Conservation (phyloP, 352 stramenopile species). For the Globisporangium radiosum region DNA sequence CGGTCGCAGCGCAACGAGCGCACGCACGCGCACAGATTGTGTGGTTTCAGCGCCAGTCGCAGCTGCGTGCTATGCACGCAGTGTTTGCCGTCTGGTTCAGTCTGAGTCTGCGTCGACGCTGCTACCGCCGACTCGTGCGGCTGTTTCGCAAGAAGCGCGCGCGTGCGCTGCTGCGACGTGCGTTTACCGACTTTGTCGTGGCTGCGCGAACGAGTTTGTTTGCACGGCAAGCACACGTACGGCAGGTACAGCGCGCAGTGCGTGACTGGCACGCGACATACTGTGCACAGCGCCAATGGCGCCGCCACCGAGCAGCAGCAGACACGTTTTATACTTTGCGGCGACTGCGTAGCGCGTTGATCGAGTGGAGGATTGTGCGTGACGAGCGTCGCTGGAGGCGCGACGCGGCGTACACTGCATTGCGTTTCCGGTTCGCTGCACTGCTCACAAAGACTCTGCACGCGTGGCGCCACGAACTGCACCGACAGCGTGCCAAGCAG, state of each 20-base stretch:
- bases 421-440: conserved; percentile 5
- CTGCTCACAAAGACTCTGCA: not conserved
- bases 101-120: conserved; percentile 22
- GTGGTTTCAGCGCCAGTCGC: conserved; percentile 11
- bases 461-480: not conserved
- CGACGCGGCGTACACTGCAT: not conserved
- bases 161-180: conserved; percentile 5
- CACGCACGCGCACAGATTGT: not conserved
- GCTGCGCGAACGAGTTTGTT: conserved; percentile 6
- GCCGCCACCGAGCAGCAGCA: not conserved
- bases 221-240: conserved; percentile 7
- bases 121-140: conserved; percentile 29
- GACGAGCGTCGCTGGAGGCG: not conserved
- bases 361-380: conserved; percentile 3
- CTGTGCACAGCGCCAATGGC: not conserved
- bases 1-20: not conserved
- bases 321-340: conserved; percentile 6
- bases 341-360: conserved; percentile 6
- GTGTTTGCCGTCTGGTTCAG: conserved; percentile 22
- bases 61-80: conserved; percentile 7
- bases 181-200: conserved; percentile 18
- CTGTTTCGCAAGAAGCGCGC: conserved; percentile 35
- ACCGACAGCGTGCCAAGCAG: not conserved
- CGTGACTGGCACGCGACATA: conserved; percentile 3
- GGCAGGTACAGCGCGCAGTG: conserved; percentile 2